Percentiles rank a stretch among this genome's conserved stretches.
Conservation (phyloP, 768 basidiomycete species). For the Phlebiopsis gigantea region DNA sequence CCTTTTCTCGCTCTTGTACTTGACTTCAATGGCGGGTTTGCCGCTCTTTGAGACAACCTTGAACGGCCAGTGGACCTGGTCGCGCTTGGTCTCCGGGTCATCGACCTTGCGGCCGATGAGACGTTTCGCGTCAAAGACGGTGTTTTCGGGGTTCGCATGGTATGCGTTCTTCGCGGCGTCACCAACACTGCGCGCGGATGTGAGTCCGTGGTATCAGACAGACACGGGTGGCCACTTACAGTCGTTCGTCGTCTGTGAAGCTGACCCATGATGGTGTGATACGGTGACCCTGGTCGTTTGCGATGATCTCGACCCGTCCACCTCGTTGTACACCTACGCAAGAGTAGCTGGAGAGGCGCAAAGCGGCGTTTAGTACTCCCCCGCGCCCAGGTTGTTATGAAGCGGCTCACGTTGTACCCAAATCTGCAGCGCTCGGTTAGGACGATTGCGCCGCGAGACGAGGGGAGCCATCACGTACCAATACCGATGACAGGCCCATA, state of each 20-base stretch:
- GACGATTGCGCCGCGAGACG: background rate
- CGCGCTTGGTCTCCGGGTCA: constrained; percentile 74
- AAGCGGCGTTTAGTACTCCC: background rate
- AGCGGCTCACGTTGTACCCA: constrained; percentile 68
- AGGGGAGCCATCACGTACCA: constrained; percentile 43
- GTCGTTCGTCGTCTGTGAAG: constrained; percentile 54
- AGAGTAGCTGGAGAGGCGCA: constrained; percentile 41
- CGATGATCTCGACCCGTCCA: constrained; percentile 56
- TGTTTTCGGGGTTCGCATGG: constrained; percentile 87
- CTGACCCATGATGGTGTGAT: constrained; percentile 62
- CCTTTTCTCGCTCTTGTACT: constrained; percentile 72
- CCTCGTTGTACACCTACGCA: constrained; percentile 64
- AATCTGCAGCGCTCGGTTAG: constrained; percentile 41
- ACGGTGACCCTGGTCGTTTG: constrained; percentile 53
- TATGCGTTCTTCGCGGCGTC: constrained; percentile 96
- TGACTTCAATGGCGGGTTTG: constrained; percentile 75
- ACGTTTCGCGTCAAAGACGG: constrained; percentile 95
- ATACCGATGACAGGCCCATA: constrained; percentile 95
- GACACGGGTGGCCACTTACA: constrained; percentile 25
- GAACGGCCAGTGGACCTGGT: constrained; percentile 93
- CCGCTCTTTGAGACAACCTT: constrained; percentile 70
- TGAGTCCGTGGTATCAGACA: background rate
- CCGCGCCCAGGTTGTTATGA: constrained; percentile 21
- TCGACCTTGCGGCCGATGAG: constrained; percentile 85
- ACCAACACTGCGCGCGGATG: constrained; percentile 51